Percentiles rank a stretch among this genome's conserved stretches.
These are phyloP conservation scores for Pelargonium fulgidum DNA, from an alignment of 441 rosid genomes.

Conservation along the genomic window DNA sequence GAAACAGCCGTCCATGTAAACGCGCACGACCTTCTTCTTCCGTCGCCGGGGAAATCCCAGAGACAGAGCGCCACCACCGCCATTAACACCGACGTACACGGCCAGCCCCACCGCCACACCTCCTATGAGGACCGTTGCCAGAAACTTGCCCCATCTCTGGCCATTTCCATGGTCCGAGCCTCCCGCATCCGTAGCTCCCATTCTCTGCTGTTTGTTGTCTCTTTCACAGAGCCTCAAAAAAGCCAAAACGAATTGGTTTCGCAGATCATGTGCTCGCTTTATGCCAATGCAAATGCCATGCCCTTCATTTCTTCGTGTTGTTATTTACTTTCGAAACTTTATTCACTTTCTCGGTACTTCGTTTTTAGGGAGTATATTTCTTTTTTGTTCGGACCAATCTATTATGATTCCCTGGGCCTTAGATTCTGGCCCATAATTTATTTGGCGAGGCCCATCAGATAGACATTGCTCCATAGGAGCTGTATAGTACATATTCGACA, in stretches of 20 bases:
- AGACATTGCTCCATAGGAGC: no score
- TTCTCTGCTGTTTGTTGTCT: not conserved
- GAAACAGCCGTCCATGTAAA: constrained; percentile 98
- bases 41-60: constrained; percentile 12
- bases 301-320: no score
- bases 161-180: constrained; percentile 1
- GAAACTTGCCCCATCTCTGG: not conserved
- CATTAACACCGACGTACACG: not conserved
- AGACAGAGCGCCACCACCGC: not conserved
- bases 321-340: no score
- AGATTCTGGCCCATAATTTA: no score
- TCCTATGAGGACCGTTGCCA: not conserved
- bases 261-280: not conserved
- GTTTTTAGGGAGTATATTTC: no score
- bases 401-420: no score
- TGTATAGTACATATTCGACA: no score
- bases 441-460: no score
- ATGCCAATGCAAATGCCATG: no score
- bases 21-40: constrained; percentile 60
- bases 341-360: no score
- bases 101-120: constrained; percentile 2
- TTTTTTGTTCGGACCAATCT: no score
- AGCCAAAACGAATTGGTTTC: not conserved
- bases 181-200: not conserved
- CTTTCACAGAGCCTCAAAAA: not conserved